Evolutionary conservation across 1,284 basidiomycete species (phyloP).

Genomic region (Volvariella volvacea): DNA sequence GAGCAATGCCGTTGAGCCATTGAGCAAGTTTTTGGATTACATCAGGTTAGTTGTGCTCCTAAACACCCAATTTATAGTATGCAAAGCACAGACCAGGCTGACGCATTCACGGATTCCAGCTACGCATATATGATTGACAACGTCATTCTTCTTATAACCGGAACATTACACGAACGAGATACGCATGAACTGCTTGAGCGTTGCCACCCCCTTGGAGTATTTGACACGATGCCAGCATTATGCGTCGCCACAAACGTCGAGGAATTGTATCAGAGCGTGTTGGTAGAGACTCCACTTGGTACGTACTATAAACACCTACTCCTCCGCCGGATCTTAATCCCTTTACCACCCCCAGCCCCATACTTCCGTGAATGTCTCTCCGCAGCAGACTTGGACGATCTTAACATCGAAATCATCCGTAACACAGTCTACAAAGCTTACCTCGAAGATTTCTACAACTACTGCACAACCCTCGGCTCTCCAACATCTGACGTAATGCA

Average conservation of each 20-base stretch:
- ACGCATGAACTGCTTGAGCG: conserved; percentile 95
- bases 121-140: conserved; percentile 99
- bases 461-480: conserved; percentile 72
- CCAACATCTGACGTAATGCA: conserved; percentile 90
- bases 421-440: conserved; percentile 99
- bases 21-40: conserved; percentile 95
- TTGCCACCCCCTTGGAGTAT: conserved; percentile 95
- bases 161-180: conserved; percentile 95
- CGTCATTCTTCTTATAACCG: conserved; percentile 95
- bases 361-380: conserved; percentile 97
- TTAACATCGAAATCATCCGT: conserved; percentile 99
- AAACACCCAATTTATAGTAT: background rate
- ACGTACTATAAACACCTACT: conserved; percentile 20
- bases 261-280: conserved; percentile 93
- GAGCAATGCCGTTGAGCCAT: conserved; percentile 85
- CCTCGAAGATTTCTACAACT: conserved; percentile 94
- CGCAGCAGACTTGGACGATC: conserved; percentile 94
- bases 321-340: conserved; percentile 5
- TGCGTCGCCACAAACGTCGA: conserved; percentile 99
- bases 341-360: conserved; percentile 55
- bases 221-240: conserved; percentile 98
- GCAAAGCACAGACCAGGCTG: background rate
- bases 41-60: conserved; percentile 71
- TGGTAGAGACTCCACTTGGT: conserved; percentile 97
- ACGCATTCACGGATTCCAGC: conserved; percentile 31